Conservation (phyloP, 106 monocot genomes). For the Dendrobium officinale region DNA sequence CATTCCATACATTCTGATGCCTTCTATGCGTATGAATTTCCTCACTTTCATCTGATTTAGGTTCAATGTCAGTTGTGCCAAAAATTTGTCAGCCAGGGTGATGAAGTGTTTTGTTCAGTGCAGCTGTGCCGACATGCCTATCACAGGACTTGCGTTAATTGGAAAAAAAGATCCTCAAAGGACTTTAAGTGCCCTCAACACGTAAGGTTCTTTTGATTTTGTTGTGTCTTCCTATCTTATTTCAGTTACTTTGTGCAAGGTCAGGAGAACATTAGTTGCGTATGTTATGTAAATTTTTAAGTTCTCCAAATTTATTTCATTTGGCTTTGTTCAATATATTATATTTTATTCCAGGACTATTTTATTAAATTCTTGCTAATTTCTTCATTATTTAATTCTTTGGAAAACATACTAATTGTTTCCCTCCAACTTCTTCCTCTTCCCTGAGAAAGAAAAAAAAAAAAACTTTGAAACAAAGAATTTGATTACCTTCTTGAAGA, state of each 20-base stretch:
- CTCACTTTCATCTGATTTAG: constrained; percentile 31
- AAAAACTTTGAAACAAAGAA: not conserved
- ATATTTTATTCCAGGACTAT: not conserved
- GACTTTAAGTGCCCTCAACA: constrained; percentile 76
- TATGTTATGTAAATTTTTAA: not conserved
- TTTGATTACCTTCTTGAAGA: not conserved
- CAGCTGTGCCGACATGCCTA: constrained; percentile 38
- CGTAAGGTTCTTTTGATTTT: constrained; percentile 42
- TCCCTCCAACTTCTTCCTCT: not conserved
- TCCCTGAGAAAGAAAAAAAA: not conserved
- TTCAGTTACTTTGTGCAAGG: not conserved
- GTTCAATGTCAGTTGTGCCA: constrained; percentile 62
- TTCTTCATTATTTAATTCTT: not conserved
- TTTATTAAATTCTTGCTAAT: not conserved
- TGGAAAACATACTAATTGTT: not conserved
- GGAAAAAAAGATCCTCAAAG: constrained; percentile 16
- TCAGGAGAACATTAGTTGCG: not conserved
- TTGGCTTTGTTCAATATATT: not conserved
- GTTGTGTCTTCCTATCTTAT: not conserved
- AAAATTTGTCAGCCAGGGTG: constrained; percentile 44
- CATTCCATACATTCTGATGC: not conserved
- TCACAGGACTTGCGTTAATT: constrained; percentile 46
- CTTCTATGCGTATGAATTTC: not conserved
- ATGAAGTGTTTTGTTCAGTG: constrained; percentile 55
- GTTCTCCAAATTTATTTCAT: not conserved